Conservation (phyloP, 2,329 filamentous ascomycete species). For the Ilyonectria mors-panacis region DNA sequence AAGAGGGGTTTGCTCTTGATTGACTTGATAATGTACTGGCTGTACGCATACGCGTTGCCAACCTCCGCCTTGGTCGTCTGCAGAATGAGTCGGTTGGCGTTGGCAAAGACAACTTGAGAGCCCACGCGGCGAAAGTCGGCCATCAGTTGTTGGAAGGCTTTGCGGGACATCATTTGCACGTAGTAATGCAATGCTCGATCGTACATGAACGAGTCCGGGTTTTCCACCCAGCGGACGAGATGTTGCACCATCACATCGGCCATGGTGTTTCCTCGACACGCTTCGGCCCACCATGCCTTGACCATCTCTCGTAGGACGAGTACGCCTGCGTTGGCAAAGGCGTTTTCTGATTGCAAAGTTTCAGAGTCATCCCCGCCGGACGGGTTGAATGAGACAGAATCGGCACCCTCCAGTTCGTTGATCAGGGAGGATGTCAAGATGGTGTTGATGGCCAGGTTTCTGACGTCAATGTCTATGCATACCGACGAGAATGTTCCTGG, state of each 20-base stretch:
- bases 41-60: constrained; percentile 96
- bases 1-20: constrained; percentile 97
- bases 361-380: constrained; percentile 58
- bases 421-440: constrained; percentile 96
- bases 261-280: constrained; percentile 91
- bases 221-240: constrained; percentile 97
- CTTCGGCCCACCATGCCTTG: constrained; percentile 97
- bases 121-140: constrained; percentile 95
- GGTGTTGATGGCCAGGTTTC: constrained; percentile 97
- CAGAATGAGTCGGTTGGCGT: constrained; percentile 87
- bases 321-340: constrained; percentile 93
- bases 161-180: constrained; percentile 98
- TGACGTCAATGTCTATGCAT: constrained; percentile 94
- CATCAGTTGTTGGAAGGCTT: constrained; percentile 97
- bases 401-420: constrained; percentile 93
- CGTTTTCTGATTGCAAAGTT: constrained; percentile 85
- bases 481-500: constrained; percentile 95
- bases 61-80: constrained; percentile 98
- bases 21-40: constrained; percentile 96
- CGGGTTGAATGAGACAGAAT: constrained; percentile 86
- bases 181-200: constrained; percentile 96
- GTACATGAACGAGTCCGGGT: constrained; percentile 93
- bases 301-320: constrained; percentile 97
- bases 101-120: constrained; percentile 96
- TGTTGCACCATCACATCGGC: constrained; percentile 98